These are phyloP conservation scores for Fusarium stilboides DNA, from an alignment of 2,329 filamentous ascomycete genomes.

Conservation along the genomic window DNA sequence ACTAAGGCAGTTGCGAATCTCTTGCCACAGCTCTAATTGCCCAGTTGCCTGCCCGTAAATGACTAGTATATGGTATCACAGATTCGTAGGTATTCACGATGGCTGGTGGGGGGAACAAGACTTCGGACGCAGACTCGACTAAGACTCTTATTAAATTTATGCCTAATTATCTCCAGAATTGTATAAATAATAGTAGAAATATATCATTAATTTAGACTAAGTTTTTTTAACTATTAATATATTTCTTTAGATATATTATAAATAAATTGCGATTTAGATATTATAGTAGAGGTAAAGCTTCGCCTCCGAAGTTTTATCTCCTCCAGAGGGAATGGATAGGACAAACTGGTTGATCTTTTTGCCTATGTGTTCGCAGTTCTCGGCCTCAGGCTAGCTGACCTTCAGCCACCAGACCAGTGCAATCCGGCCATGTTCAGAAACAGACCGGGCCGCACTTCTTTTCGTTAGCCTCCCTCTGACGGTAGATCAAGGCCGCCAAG, in stretches of 20 bases:
- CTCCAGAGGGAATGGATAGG: too few species aligned
- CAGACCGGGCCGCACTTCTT: slow-evolving; percentile 22
- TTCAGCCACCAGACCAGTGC: slow-evolving; percentile 21
- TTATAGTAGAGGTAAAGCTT: too few species aligned
- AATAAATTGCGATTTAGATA: too few species aligned
- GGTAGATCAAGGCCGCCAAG: slow-evolving; percentile 39
- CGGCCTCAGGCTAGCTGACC: slow-evolving; percentile 3
- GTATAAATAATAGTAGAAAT: too few species aligned
- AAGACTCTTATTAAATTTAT: too few species aligned
- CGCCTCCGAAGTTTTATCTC: too few species aligned
- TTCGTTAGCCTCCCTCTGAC: slow-evolving; percentile 31
- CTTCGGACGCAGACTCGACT: too few species aligned
- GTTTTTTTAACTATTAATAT: too few species aligned
- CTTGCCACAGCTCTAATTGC: slow-evolving; percentile 13
- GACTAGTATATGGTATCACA: background rate
- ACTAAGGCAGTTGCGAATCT: background rate
- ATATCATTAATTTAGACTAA: too few species aligned
- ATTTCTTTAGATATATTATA: too few species aligned
- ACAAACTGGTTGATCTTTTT: slow-evolving; percentile 5
- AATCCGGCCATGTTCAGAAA: slow-evolving; percentile 27
- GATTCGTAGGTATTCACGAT: slow-evolving; percentile 9
- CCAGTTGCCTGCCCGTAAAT: background rate
- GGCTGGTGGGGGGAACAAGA: too few species aligned
- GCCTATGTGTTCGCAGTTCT: background rate
- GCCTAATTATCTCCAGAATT: too few species aligned